These are phyloP conservation scores for Botrytis tulipae DNA, from an alignment of 2,329 filamentous ascomycete species.

Conservation along the genomic window DNA sequence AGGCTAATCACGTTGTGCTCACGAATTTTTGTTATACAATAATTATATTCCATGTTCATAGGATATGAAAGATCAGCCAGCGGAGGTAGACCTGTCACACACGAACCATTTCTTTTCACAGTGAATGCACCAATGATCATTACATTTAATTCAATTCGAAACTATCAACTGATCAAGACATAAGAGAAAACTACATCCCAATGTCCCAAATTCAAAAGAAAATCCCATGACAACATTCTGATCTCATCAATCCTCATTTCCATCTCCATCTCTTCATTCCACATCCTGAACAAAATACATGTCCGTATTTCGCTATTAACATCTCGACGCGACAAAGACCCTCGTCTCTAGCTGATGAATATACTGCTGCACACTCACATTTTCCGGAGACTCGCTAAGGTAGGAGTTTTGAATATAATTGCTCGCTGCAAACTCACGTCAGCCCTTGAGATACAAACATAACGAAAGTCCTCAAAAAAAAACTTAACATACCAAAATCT, in stretches of 20 bases:
- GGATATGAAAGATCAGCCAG: too few relatives aligned
- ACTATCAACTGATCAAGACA: background rate
- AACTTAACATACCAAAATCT: background rate
- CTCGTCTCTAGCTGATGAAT: background rate
- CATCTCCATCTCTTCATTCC: background rate
- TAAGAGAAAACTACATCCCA: background rate
- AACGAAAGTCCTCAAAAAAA: too few relatives aligned
- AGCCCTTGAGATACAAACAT: background rate
- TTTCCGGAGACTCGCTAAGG: background rate
- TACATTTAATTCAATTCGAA: background rate
- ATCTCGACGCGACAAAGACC: background rate
- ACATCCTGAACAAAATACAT: background rate
- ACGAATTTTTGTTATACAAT: fast-evolving
- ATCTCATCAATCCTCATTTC: background rate
- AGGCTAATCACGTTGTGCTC: too few relatives aligned
- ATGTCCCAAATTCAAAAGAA: background rate
- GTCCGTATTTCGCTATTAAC: background rate
- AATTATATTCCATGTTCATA: too few relatives aligned
- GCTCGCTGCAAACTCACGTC: background rate
- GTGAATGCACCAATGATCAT: background rate
- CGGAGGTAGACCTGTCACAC: background rate
- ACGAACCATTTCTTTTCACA: too few relatives aligned
- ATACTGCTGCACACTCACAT: background rate
- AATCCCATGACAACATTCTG: background rate
- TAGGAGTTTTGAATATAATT: slow-evolving; percentile 11